Evolutionary conservation across 768 basidiomycete species (phyloP).

Genomic region (Rhizopogon roseolus): DNA sequence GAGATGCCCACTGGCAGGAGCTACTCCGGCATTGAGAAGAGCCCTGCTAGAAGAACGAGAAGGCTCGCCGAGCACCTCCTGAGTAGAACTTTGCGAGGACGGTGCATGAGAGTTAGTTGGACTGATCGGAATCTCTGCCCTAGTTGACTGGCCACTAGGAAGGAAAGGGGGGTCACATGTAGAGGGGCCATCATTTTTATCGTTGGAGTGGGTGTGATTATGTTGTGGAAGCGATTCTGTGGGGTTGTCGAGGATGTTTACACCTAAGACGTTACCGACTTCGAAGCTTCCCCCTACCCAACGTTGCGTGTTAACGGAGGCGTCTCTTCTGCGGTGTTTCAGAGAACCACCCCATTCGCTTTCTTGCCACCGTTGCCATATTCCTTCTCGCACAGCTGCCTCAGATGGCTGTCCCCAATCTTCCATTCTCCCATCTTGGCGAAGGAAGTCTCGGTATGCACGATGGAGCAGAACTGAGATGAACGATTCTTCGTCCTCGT

Average conservation of each 20-base stretch:
- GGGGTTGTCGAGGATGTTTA: conserved; percentile 45
- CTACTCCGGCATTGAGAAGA: conserved; percentile 12
- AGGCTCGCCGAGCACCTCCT: not conserved
- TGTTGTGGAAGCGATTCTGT: not conserved
- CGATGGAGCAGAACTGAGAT: conserved; percentile 45
- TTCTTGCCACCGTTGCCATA: conserved; percentile 57
- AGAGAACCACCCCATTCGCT: conserved; percentile 60
- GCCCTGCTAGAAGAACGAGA: conserved; percentile 17
- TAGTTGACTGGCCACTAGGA: conserved; percentile 3
- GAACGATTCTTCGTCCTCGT: conserved; percentile 35
- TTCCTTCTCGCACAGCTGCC: conserved; percentile 45
- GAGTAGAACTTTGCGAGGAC: not conserved
- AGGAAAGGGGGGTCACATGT: not conserved
- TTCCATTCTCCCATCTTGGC: conserved; percentile 57
- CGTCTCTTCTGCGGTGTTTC: conserved; percentile 28
- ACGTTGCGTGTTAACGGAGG: conserved; percentile 22
- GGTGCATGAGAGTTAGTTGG: not conserved
- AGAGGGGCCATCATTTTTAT: not conserved
- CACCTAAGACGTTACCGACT: conserved; percentile 70
- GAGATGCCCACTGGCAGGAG: conserved; percentile 3
- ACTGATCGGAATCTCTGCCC: not conserved
- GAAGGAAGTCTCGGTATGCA: conserved; percentile 60
- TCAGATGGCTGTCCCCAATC: conserved; percentile 63
- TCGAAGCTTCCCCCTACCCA: conserved; percentile 80
- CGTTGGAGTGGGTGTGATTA: not conserved